phyloP scores from a whole-genome alignment of 441 rosid genomes.

The Theobroma grandiflorum region DNA sequence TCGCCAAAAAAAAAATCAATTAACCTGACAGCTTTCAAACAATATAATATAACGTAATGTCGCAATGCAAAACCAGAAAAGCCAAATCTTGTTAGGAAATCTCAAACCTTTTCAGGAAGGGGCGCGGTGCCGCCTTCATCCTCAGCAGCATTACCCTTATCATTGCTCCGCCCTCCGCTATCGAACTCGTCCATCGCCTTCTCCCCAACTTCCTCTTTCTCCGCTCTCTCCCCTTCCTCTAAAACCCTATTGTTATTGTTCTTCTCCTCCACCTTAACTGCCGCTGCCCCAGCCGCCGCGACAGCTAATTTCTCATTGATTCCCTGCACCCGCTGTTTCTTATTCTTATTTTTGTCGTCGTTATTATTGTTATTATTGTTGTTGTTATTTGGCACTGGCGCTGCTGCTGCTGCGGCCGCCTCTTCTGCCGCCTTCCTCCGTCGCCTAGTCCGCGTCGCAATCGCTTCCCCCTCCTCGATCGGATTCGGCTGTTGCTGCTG shows the following conservation, averaged over 20 bases:
- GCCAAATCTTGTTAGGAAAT: background rate
- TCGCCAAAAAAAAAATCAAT: background rate
- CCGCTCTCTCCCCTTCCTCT: constrained; percentile 30
- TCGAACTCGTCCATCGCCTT: constrained; percentile 56
- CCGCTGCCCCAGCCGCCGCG: constrained; percentile 27
- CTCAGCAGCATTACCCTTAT: constrained; percentile 59
- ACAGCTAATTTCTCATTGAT: constrained; percentile 37
- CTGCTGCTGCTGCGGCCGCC: constrained; percentile 48
- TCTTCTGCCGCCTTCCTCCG: constrained; percentile 51
- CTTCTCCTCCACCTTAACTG: constrained; percentile 25
- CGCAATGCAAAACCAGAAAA: background rate
- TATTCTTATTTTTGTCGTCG: constrained; percentile 11
- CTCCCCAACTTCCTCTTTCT: constrained; percentile 52
- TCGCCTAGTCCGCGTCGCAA: constrained; percentile 58
- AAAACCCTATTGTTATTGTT: constrained; percentile 34
- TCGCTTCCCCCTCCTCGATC: constrained; percentile 53
- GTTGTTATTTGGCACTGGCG: constrained; percentile 8
- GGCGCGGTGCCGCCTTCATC: constrained; percentile 69
- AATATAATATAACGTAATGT: background rate
- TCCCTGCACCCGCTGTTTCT: constrained; percentile 21
- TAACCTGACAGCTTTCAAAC: background rate
- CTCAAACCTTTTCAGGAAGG: constrained; percentile 63
- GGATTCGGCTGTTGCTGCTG: constrained; percentile 35
- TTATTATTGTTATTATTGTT: background rate
- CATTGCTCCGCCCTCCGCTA: constrained; percentile 52